These are phyloP conservation scores for Starmerella bombi DNA, from an alignment of 805 yeast genomes.

Conservation along the genomic window DNA sequence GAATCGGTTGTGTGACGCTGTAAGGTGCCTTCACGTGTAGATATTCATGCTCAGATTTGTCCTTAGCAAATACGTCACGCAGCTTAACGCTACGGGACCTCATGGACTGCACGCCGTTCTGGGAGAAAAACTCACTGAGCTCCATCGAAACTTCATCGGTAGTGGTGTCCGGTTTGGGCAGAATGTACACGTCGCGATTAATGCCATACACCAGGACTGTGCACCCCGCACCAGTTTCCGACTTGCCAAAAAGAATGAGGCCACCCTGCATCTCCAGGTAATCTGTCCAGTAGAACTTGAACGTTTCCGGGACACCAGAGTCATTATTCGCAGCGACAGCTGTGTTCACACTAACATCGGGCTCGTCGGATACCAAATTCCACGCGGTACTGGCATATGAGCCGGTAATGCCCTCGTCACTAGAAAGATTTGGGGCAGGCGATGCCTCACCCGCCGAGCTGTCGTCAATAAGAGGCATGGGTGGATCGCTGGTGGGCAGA, in stretches of 20 bases:
- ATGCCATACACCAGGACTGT: conserved; percentile 62
- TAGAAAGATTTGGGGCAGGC: conserved; percentile 26
- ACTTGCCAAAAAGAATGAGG: conserved; percentile 69
- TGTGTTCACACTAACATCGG: conserved; percentile 5
- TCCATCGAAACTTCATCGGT: conserved; percentile 62
- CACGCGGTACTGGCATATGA: conserved; percentile 4
- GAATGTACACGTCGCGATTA: conserved; percentile 56
- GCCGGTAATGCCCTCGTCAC: conserved; percentile 55
- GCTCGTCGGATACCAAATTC: conserved; percentile 8
- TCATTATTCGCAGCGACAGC: background rate
- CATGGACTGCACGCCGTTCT: conserved; percentile 47
- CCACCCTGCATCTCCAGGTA: conserved; percentile 62
- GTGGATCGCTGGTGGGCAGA: conserved; percentile 1
- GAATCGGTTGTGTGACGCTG: conserved; percentile 23
- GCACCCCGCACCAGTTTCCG: conserved; percentile 45
- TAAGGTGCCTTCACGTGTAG: conserved; percentile 66
- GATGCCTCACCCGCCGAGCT: background rate
- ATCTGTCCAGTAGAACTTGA: conserved; percentile 83
- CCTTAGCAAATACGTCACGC: conserved; percentile 68
- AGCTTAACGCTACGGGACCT: conserved; percentile 57
- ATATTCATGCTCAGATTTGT: conserved; percentile 41
- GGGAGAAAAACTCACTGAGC: conserved; percentile 49
- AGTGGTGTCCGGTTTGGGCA: conserved; percentile 42
- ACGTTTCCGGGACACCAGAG: background rate
- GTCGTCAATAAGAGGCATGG: background rate